Evolutionary conservation across 2,329 filamentous ascomycete genomes (phyloP), one percentile per base, ranked within the genome.

Genomic region (Arachnopeziza araneosa): DNA sequence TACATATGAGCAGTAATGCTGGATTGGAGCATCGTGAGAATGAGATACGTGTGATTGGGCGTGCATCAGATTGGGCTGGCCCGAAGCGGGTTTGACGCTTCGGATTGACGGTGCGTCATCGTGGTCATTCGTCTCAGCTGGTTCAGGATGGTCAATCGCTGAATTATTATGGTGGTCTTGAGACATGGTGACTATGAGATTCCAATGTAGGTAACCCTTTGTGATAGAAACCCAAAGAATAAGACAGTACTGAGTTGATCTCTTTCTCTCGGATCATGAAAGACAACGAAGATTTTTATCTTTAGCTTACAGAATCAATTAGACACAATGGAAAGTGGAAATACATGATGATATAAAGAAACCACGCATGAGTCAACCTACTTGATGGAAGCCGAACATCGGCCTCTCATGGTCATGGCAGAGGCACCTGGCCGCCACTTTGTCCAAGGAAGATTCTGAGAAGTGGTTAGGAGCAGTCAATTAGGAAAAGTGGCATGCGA

Each of bases 11-110:
- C 60, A 63, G 50, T 67, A 68, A 9, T 63, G 68, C 50, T 70
- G 66, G 17, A 71, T 66, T 8, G 68, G 68, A 2, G 66, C 66
- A 65, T 72, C 70, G 22, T 70, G 68, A 7, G 68, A 66, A 44
- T 70, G 61, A 10, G 70, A 71, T 6, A 65, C 58, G 24, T 69
- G 66, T 1, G 69, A 63, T n/a, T 62, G 60, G n/a, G 68, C 57
- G 32, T 68, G 63, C 12, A 57, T 56, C 32, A 70, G 23, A 10
- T 56, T 21, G 1, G 60, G 62, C 19, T 24, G 55, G 9, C 59
- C 56, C 2, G 64, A 54, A 17, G 50, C 60, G 58, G 57, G 62
- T 23, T 44, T 14, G 36, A 59, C 52, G 21, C 62, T 63, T 50
- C 60, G 60, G n/a, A 70, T 68, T 14, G 67, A 68, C 50, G 51